phyloP scores from a whole-genome alignment of 805 yeast species.

The Scheffersomyces coipomensis region DNA sequence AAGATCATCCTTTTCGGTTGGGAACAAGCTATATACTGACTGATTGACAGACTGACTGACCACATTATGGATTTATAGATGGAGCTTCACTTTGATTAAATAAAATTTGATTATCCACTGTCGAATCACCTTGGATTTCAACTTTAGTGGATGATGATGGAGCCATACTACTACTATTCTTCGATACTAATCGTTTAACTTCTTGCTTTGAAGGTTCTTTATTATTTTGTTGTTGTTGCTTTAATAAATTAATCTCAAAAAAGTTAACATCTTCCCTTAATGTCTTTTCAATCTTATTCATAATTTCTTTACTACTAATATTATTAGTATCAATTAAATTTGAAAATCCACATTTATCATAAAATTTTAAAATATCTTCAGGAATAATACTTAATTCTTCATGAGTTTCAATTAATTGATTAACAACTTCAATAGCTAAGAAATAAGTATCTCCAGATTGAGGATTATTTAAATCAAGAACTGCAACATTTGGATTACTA shows the following conservation, averaged over 20 bases:
- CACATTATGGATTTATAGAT: no score
- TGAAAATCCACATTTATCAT: conserved; percentile 44
- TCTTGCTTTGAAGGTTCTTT: background rate
- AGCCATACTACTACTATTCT: no score
- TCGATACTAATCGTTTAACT: background rate
- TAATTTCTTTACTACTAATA: conserved; percentile 34
- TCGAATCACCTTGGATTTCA: no score
- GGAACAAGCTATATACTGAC: no score
- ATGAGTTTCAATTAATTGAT: conserved; percentile 75
- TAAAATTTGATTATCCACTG: no score
- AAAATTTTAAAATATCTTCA: conserved; percentile 51
- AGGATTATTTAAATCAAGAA: conserved; percentile 9
- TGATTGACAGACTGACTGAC: no score
- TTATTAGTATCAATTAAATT: conserved; percentile 8
- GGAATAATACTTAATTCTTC: conserved; percentile 82
- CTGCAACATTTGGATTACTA: conserved; percentile 2
- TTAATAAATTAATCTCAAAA: conserved; percentile 13
- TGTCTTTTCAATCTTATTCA: conserved; percentile 28
- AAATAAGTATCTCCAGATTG: conserved; percentile 70
- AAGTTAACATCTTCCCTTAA: conserved; percentile 29
- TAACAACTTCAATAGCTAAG: conserved; percentile 87
- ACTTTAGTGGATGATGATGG: no score
- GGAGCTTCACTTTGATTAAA: no score
- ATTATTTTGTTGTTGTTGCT: background rate
- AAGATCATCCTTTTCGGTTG: no score